Evolutionary conservation across 2,329 filamentous ascomycete species (phyloP), one percentile per base, ranked within the genome.

Genomic region (Akanthomyces lecanii): DNA sequence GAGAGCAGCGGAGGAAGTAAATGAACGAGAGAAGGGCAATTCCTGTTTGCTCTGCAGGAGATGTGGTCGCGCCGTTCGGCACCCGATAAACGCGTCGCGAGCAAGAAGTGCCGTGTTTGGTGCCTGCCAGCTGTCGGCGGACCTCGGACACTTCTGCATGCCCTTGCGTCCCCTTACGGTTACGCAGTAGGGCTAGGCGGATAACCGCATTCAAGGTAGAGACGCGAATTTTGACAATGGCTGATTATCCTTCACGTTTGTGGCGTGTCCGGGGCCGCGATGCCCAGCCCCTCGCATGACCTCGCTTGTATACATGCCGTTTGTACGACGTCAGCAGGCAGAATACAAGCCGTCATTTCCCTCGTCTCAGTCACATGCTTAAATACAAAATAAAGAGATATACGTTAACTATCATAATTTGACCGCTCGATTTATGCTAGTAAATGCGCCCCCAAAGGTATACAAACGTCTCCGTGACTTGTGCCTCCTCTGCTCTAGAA

Each of bases 381-480:
- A 36, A 33, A 7, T 28, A 8, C n/a, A 38, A n/a, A 18, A 38
- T 23, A 12, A 30, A 33, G n/a, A 25, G 33, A 10, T 18, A 16
- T 57, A 47, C 23, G 40, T 58, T 55, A 21, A 47, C 38, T 59
- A 33, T 51, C 36, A 59, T 59, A 51, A 59, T 54, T 45, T 28
- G 28, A 50, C 51, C 59, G 59, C 59, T 62, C 25, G n/a, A 45
- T 8, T n/a, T 30, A 61, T 62, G 59, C 59, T 62, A 47, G 30
- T 45, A 14, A 62, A 50, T 54, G 51, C 42, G 51, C 58, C 50
- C 50, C 40, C 30, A 45, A 30, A 62, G n/a, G 51, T 62, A 55
- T 62, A 62, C 59, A 62, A 54, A 54, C 51, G 51, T 53, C 58
- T 48, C 5, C 58, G 25, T 52, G 38, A 61, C 55, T 48, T 45